Conservation (phyloP, 2,329 filamentous ascomycete genomes). For the Nemania serpens region DNA sequence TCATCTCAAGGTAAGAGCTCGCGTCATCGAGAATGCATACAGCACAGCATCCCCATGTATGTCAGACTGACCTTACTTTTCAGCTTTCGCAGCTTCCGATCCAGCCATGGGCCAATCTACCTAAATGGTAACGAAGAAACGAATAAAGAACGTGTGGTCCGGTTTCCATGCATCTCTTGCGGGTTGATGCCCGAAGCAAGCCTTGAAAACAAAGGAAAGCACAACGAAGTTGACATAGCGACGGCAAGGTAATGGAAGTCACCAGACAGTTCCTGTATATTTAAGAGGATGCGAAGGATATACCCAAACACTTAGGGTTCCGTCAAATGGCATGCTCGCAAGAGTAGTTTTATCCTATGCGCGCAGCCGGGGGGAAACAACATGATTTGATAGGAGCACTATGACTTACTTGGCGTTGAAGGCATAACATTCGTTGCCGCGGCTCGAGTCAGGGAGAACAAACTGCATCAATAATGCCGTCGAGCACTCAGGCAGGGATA, state of each 20-base stretch:
- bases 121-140: slow-evolving; percentile 30
- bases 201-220: slow-evolving; percentile 17
- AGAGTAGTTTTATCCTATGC: slow-evolving; percentile 16
- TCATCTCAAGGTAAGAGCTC: slow-evolving; percentile 32
- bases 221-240: slow-evolving; percentile 18
- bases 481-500: too few relatives aligned
- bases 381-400: slow-evolving; percentile 4
- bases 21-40: neutral
- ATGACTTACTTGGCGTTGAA: slow-evolving; percentile 13
- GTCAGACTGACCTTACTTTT: slow-evolving; percentile 18
- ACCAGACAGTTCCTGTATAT: neutral
- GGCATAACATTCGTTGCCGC: slow-evolving; percentile 1
- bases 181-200: slow-evolving; percentile 6
- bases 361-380: slow-evolving; percentile 14
- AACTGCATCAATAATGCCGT: neutral
- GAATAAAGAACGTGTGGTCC: neutral
- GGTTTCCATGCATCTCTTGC: slow-evolving; percentile 9
- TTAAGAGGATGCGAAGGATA: neutral
- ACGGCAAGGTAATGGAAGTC: slow-evolving; percentile 14
- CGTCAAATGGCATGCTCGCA: slow-evolving; percentile 26
- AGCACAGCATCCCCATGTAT: neutral
- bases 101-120: slow-evolving; percentile 32
- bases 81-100: slow-evolving; percentile 29
- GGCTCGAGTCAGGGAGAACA: neutral
- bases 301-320: slow-evolving; percentile 28